Conservation (phyloP, 176 grass and related monocot genomes). For the Oryza longistaminata region DNA sequence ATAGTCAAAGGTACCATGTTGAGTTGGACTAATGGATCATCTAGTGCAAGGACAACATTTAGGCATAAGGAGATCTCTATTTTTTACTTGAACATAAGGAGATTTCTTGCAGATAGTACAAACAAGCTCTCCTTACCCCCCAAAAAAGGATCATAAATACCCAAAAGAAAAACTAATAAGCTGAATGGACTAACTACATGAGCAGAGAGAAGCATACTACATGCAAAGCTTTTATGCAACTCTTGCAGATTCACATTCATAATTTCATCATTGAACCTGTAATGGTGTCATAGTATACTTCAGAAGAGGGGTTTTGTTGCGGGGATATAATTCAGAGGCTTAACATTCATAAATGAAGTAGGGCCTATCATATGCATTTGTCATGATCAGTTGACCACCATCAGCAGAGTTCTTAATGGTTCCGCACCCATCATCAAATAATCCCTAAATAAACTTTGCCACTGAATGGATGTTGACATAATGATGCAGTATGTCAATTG, state of each 20-base stretch:
- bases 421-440: background rate
- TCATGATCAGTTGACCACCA: background rate
- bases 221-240: background rate
- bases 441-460: background rate
- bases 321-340: background rate
- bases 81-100: background rate
- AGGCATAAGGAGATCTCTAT: background rate
- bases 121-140: background rate
- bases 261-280: background rate
- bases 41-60: background rate
- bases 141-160: background rate
- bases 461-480: background rate
- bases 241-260: background rate
- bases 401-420: background rate
- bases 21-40: background rate
- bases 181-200: background rate
- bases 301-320: too few species aligned
- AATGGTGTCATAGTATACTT: background rate
- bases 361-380: background rate
- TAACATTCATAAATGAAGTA: background rate
- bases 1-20: slow-evolving; percentile 6
- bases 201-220: background rate
- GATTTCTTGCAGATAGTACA: background rate
- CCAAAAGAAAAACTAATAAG: background rate
- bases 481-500: background rate